phyloP scores from a whole-genome alignment of 208 protist genomes.

The Crithidia bombi region DNA sequence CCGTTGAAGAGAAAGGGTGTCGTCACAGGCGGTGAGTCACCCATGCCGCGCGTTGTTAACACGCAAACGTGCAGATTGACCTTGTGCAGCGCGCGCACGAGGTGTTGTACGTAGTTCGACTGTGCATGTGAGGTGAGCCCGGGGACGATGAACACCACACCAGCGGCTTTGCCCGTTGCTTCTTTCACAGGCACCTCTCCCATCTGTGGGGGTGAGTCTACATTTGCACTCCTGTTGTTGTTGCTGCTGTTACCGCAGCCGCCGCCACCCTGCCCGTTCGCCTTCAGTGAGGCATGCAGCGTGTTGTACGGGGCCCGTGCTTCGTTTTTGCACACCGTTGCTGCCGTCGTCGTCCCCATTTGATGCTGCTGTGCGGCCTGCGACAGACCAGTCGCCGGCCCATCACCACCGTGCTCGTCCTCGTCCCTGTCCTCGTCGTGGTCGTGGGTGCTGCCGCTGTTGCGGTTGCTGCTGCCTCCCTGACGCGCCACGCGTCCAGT shows the following conservation, averaged over 20 bases:
- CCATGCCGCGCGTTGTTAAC: constrained; percentile 60
- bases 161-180: constrained; percentile 14
- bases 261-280: too few relatives aligned
- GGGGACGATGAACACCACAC: constrained; percentile 58
- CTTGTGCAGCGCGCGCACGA: constrained; percentile 33
- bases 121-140: constrained; percentile 50
- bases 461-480: too few relatives aligned
- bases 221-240: not conserved
- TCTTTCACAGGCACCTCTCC: too few relatives aligned
- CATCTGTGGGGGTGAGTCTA: not conserved
- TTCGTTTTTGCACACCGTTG: too few relatives aligned
- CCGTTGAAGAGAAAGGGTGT: constrained; percentile 52
- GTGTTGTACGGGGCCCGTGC: too few relatives aligned
- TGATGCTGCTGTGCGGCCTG: too few relatives aligned
- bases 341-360: too few relatives aligned
- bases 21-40: constrained; percentile 43
- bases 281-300: too few relatives aligned
- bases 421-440: too few relatives aligned
- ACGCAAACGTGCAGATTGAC: constrained; percentile 52
- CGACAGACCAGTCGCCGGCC: too few relatives aligned
- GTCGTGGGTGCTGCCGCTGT: too few relatives aligned
- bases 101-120: constrained; percentile 48
- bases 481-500: not conserved
- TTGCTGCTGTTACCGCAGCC: not conserved
- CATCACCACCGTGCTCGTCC: too few relatives aligned